phyloP scores from a whole-genome alignment of 176 grass and related monocot genomes.

The Dendrocalamus sinicus region DNA sequence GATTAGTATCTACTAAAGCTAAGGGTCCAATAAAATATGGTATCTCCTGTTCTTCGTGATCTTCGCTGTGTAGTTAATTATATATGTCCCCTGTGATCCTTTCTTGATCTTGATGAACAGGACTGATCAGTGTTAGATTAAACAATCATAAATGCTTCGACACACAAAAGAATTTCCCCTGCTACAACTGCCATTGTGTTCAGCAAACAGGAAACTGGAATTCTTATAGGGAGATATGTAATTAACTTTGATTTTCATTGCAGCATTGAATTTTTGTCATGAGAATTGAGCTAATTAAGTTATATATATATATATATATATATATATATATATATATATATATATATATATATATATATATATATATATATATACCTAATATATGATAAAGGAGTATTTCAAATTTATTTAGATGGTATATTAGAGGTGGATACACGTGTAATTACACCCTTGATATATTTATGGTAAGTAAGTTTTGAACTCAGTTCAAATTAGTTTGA shows the following conservation, averaged over 20 bases:
- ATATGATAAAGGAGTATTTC: too few species aligned
- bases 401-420: too few species aligned
- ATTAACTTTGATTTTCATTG: neutral
- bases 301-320: neutral
- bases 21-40: conserved; percentile 11
- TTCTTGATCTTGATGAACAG: conserved; percentile 39
- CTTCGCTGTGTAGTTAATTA: conserved; percentile 39
- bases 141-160: neutral
- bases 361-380: too few species aligned
- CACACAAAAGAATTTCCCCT: neutral
- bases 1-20: conserved; percentile 32
- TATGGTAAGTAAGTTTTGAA: too few species aligned
- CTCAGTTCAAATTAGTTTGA: too few species aligned
- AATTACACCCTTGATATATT: too few species aligned
- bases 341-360: too few species aligned
- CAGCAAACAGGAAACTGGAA: neutral
- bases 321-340: too few species aligned
- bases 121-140: conserved; percentile 33
- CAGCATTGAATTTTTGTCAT: neutral
- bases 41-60: conserved; percentile 42
- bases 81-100: conserved; percentile 25
- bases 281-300: neutral
- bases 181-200: neutral
- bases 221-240: neutral
- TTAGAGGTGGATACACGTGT: too few species aligned